Percentiles rank a stretch among this genome's conserved stretches.
Conservation (phyloP, 352 stramenopile genomes). For the Phytophthora palmivora region DNA sequence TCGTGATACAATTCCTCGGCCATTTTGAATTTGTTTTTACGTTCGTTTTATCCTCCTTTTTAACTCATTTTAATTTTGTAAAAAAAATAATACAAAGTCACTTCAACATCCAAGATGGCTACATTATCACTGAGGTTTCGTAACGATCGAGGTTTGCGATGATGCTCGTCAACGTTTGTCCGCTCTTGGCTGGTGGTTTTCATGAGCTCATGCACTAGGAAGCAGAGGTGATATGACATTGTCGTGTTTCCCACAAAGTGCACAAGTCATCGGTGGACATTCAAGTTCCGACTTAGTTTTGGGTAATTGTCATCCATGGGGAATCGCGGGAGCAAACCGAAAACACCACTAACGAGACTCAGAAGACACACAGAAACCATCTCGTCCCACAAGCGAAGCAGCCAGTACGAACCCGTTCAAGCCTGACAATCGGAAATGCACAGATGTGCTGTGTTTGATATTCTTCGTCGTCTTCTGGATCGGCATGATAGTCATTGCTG, state of each 20-base stretch:
- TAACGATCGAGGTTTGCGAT: conserved; percentile 34
- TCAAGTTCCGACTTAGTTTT: neutral
- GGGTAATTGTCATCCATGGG: conserved; percentile 23
- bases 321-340: conserved; percentile 33
- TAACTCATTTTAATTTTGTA: too few species aligned
- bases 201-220: conserved; percentile 20
- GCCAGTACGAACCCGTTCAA: conserved; percentile 71
- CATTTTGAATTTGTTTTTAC: conserved; percentile 1
- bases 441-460: conserved; percentile 70
- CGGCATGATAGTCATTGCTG: conserved; percentile 75
- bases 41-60: too few species aligned
- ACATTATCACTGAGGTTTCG: conserved; percentile 33
- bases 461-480: conserved; percentile 67
- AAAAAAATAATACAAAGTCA: neutral
- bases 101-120: conserved; percentile 33
- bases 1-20: conserved; percentile 68
- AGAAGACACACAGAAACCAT: conserved; percentile 5
- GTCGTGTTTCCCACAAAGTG: conserved; percentile 22
- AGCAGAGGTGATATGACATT: conserved; percentile 13
- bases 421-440: conserved; percentile 77
- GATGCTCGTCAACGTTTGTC: neutral
- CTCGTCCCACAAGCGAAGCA: neutral
- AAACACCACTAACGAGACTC: conserved; percentile 7
- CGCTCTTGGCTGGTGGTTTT: conserved; percentile 23
- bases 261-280: conserved; percentile 2